These are phyloP conservation scores for Exophiala dermatitidis DNA, from an alignment of 2,329 filamentous ascomycete genomes.

Conservation along the genomic window DNA sequence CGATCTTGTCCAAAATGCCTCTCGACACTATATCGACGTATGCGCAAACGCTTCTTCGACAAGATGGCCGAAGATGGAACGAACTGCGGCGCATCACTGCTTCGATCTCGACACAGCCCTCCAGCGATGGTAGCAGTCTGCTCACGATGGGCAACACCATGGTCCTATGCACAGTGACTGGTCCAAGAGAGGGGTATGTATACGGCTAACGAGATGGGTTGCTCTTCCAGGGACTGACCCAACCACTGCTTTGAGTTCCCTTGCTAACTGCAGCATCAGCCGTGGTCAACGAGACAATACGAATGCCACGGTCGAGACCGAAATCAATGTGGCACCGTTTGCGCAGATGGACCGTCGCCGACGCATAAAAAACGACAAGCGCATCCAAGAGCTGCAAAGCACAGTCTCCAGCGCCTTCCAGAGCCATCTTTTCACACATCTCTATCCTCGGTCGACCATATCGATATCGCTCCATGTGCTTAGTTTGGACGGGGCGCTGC, in stretches of 20 bases:
- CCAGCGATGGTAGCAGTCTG: constrained; percentile 87
- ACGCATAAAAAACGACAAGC: constrained; percentile 24
- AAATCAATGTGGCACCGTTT: constrained; percentile 27
- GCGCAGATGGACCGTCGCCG: constrained; percentile 25
- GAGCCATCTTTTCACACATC: constrained; percentile 70
- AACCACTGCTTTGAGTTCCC: neutral
- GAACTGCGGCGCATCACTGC: constrained; percentile 83
- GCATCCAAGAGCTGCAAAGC: constrained; percentile 61
- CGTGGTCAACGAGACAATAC: constrained; percentile 26
- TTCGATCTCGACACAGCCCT: constrained; percentile 84
- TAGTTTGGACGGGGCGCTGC: constrained; percentile 79
- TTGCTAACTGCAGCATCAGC: constrained; percentile 4
- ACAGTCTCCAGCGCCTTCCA: constrained; percentile 72
- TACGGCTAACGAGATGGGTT: too few species aligned
- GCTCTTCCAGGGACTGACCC: too few species aligned
- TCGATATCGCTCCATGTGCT: constrained; percentile 78
- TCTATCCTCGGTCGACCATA: constrained; percentile 85
- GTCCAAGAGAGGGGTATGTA: constrained; percentile 61
- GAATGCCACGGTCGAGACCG: constrained; percentile 26
- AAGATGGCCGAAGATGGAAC: constrained; percentile 89
- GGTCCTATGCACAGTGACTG: constrained; percentile 84
- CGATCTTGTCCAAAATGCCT: constrained; percentile 57
- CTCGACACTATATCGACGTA: constrained; percentile 92
- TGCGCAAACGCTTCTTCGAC: constrained; percentile 72
- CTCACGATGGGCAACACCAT: constrained; percentile 97